Conservation (phyloP, 257 asterid species). For the Eucommia ulmoides region DNA sequence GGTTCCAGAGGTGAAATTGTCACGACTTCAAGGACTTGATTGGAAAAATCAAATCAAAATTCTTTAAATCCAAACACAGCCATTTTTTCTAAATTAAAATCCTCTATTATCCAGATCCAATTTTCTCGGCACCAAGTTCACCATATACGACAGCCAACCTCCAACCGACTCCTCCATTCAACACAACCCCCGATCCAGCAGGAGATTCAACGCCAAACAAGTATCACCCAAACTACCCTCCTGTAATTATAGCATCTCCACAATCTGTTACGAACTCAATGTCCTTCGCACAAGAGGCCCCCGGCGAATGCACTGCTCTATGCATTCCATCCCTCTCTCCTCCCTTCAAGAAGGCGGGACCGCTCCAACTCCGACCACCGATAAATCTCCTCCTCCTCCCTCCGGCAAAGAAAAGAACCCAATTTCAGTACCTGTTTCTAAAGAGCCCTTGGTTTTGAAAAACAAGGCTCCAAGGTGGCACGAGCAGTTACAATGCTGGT, state of each 20-base stretch:
- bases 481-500: no score
- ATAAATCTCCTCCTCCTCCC: no score
- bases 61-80: no score
- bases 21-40: no score
- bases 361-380: slow-evolving; percentile 13
- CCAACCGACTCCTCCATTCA: slow-evolving; percentile 8
- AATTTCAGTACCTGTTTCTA: not conserved
- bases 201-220: slow-evolving; percentile 11
- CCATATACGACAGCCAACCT: slow-evolving; percentile 14
- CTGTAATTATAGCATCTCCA: slow-evolving; percentile 12
- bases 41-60: no score
- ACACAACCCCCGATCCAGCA: slow-evolving; percentile 10
- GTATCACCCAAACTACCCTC: slow-evolving; percentile 14
- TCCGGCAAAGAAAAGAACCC: not conserved
- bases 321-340: slow-evolving; percentile 14
- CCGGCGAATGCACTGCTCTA: slow-evolving; percentile 14
- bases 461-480: no score
- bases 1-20: no score
- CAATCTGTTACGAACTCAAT: slow-evolving; percentile 13
- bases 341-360: slow-evolving; percentile 12
- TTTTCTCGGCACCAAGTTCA: slow-evolving; percentile 19
- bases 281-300: slow-evolving; percentile 19
- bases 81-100: no score
- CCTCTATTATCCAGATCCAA: no score
- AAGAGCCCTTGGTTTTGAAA: slow-evolving; percentile 1